Percentiles rank a stretch among this genome's conserved stretches.
Conservation (phyloP, 2,329 filamentous ascomycete species). For the Cordyceps javanica region DNA sequence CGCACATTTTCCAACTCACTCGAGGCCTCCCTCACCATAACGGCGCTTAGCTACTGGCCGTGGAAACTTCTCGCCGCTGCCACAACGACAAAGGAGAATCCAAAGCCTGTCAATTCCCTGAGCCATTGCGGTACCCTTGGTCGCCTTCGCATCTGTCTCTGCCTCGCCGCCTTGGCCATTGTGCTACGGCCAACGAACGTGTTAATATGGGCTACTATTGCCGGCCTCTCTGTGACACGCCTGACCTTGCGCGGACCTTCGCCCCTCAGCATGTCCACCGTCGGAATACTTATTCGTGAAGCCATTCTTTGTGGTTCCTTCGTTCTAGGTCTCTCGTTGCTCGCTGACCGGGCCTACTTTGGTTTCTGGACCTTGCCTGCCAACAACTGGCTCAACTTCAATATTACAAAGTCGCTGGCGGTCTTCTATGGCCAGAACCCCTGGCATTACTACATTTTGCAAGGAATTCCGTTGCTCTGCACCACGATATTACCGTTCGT, state of each 20-base stretch:
- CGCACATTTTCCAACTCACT: conserved; percentile 91
- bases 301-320: conserved; percentile 55
- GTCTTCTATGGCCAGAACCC: conserved; percentile 89
- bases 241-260: conserved; percentile 30
- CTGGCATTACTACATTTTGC: conserved; percentile 87
- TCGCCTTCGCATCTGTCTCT: conserved; percentile 51
- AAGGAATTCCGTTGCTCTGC: conserved; percentile 81
- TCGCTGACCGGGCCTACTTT: conserved; percentile 75
- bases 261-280: conserved; percentile 35
- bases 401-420: conserved; percentile 78
- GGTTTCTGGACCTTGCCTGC: conserved; percentile 83
- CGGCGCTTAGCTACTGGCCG: conserved; percentile 78
- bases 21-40: conserved; percentile 79
- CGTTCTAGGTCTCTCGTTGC: conserved; percentile 56
- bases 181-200: conserved; percentile 85
- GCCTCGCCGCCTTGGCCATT: conserved; percentile 74
- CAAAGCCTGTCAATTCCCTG: conserved; percentile 23
- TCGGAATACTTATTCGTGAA: conserved; percentile 55
- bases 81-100: conserved; percentile 33
- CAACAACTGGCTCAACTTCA: conserved; percentile 82
- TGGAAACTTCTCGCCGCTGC: conserved; percentile 60
- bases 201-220: conserved; percentile 73
- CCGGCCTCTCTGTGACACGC: conserved; percentile 39
- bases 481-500: conserved; percentile 79
- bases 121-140: conserved; percentile 20